Evolutionary conservation across 78 protist species (phyloP), one percentile per base, ranked within the genome.

Genomic region (Dictyostelium firmibasis): DNA sequence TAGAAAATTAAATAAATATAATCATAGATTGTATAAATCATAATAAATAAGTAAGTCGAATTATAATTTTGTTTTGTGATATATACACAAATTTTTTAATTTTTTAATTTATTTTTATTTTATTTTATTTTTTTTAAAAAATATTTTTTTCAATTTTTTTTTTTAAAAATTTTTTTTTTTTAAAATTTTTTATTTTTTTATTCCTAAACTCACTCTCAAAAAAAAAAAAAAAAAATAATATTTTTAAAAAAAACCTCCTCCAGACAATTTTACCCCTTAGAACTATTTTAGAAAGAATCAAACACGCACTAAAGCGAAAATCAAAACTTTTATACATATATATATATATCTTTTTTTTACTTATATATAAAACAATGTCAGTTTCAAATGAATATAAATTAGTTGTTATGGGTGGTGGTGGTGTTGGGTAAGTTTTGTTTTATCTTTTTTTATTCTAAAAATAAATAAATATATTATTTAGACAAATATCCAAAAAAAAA

Each of bases 331-430:
- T 75, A 29, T 16, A 75, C 50, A 11, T 31, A 11, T 31, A 3
- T 35, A 29, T 16, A 75, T 29, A 11, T 31, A 11, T 31, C 0
- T 35, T 3, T 5, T 13, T 8, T 18, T 75, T 23, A 25, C 8
- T 33, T 33, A 25, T 72, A 25, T 72, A 33, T 9, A 23, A 31
- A 75, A 20, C 53, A 9, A 84, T 64, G 67, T 91, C 93, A 62
- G 93, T 87, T 35, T 81, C 93, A 57, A 89, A 83, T 31, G 95
- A 96, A 64, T 86, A 89, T 88, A 92, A 96, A 86, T 72, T 97
- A 18, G 99, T 97, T 31, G 93, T 98, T 20, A 91, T 98, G 77
- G 99, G 99, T 14, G 97, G 96, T 11, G 99, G 99, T 53, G 99
- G 98, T 70, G 99, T 98, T 27, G 99, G 99, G 85, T 85, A 84